These are phyloP conservation scores for Pythium graminicola DNA, from an alignment of 352 stramenopile species.

Conservation along the genomic window DNA sequence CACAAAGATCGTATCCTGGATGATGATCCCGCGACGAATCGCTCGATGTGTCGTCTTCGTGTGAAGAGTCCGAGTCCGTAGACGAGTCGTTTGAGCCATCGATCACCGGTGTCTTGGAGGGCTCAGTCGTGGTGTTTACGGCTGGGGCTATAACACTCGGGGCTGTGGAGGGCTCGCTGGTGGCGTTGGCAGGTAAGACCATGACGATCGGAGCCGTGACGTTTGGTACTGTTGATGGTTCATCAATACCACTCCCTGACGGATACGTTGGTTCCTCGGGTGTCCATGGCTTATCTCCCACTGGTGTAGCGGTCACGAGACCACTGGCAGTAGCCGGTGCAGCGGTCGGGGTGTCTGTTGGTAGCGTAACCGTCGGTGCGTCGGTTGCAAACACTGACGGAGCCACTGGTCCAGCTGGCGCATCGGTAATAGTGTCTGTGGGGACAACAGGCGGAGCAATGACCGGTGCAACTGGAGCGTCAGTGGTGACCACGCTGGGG, in stretches of 20 bases:
- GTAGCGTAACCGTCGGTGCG: background rate
- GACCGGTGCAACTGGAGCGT: background rate
- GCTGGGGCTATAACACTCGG: background rate
- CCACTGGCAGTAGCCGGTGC: background rate
- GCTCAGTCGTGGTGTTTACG: too few relatives aligned
- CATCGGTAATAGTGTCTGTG: constrained; percentile 1
- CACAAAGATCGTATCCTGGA: background rate
- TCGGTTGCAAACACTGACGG: background rate
- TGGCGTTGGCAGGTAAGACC: background rate
- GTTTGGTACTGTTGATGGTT: background rate
- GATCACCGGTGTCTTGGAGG: too few relatives aligned
- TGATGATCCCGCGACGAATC: background rate
- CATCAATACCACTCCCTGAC: background rate
- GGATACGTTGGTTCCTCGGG: background rate
- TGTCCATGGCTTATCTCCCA: background rate
- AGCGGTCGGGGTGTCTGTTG: background rate
- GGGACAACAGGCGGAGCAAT: background rate
- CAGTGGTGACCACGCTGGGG: too few relatives aligned
- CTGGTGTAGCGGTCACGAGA: background rate
- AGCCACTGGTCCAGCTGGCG: background rate
- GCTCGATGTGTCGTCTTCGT: background rate
- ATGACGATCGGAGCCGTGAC: background rate
- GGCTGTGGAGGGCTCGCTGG: background rate
- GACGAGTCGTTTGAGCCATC: background rate
- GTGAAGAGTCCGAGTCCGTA: background rate